Base-by-base conservation (phyloP, 768 basidiomycete genomes). In the Collybiopsis confluens region DNA sequence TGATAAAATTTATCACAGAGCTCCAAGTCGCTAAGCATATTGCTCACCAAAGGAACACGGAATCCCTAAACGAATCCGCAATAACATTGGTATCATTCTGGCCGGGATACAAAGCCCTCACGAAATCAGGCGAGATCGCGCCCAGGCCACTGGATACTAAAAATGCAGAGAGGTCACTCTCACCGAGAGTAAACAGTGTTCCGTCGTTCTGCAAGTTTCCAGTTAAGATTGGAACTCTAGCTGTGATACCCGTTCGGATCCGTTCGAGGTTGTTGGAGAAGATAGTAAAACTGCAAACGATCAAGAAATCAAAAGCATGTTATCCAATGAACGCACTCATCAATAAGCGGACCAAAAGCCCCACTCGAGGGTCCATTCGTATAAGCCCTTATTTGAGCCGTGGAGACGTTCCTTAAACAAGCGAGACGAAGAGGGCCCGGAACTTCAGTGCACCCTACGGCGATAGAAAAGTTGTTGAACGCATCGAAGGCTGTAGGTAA, bases 121-220 rank as follows among this genome's bases (percentile, higher is more conserved):
- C 57, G 18, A 54, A 4, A 43, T 54, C 58, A 24, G 57, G n/a
- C 18, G 55, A 42, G 3, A 24, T n/a, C 23, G 40, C 10, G 23
- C 30, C 24, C 4, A 28, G 23, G 1, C 47, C 10, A 15, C 2
- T 15, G 26, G 23, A 27, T 11, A 36, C 20, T 28, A 55, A 38
- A 27, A 59, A 60, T 10, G 38, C 45, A 46, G 11, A 43, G 16
- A 46, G 53, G 47, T 45, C 24, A 15, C 5, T 45, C 27, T 45
- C 10, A 42, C 41, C 41, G 21, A 58, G 21, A n/a, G 49, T 45
- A 28, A 58, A 58, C 9, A 58, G 4, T 6, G 47, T 45, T 10
- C 57, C 57, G 30, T 58, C 57, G 35, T 58, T 48, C 45, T 58
- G 57, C 23, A 43, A 57, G 16, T 49, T 40, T 15, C 57, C 57